These are phyloP conservation scores for Apophysomyces ossiformis DNA, from an alignment of 371 early-diverging fungal genomes.

Conservation along the genomic window DNA sequence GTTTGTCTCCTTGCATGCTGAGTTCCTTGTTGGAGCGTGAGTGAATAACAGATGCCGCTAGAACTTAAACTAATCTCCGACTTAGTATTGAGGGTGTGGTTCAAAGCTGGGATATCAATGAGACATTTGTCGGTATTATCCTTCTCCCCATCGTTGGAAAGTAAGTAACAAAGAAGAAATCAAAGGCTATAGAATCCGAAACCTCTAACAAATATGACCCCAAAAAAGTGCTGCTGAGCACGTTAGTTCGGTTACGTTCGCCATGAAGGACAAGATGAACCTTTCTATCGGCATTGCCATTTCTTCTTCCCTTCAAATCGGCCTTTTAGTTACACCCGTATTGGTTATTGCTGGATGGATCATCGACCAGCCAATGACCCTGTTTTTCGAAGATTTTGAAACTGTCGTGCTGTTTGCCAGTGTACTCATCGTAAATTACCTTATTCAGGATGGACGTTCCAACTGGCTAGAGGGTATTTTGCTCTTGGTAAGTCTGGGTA, in stretches of 20 bases:
- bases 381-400: conserved; percentile 84
- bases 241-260: conserved; percentile 81
- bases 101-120: conserved; percentile 61
- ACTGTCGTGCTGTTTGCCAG: conserved; percentile 82
- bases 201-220: neutral
- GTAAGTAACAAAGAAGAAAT: conserved; percentile 25
- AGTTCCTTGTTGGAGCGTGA: conserved; percentile 74
- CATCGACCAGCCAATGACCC: conserved; percentile 73
- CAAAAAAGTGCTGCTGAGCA: conserved; percentile 59
- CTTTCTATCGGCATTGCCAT: conserved; percentile 84
- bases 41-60: conserved; percentile 3
- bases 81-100: conserved; percentile 80
- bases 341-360: conserved; percentile 88
- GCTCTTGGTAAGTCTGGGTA: conserved; percentile 53
- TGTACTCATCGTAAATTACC: conserved; percentile 82
- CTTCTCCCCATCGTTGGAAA: conserved; percentile 85
- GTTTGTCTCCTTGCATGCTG: conserved; percentile 79
- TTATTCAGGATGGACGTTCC: conserved; percentile 75
- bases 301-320: conserved; percentile 89
- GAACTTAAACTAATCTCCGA: neutral
- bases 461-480: conserved; percentile 88
- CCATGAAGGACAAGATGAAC: conserved; percentile 91
- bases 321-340: conserved; percentile 86
- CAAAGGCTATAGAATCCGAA: neutral
- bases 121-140: conserved; percentile 88